These are phyloP conservation scores for Moricandia arvensis DNA, from an alignment of 345 rosid species.

Conservation along the genomic window DNA sequence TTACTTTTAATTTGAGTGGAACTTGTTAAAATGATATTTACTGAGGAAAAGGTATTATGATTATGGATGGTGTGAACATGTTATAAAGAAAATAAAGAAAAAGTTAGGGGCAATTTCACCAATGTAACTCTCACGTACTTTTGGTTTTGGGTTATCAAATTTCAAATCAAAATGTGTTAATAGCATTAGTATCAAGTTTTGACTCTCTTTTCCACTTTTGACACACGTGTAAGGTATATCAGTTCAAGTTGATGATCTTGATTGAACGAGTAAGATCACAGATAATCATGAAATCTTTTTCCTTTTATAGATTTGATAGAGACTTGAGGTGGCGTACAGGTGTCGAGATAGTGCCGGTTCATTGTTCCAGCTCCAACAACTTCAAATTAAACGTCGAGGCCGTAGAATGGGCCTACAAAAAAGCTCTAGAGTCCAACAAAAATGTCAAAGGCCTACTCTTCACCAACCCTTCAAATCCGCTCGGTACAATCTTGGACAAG, in stretches of 20 bases:
- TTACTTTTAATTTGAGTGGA: background rate
- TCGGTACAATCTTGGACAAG: conserved; percentile 59
- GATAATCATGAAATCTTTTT: background rate
- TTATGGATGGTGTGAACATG: background rate
- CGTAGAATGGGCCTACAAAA: conserved; percentile 54
- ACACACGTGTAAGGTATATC: conserved; percentile 26
- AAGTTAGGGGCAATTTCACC: conserved; percentile 11
- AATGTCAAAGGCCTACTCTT: conserved; percentile 73
- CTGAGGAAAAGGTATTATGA: too few species aligned
- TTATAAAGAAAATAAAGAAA: background rate
- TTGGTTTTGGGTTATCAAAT: conserved; percentile 22
- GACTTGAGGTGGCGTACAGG: conserved; percentile 90
- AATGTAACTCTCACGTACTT: conserved; percentile 22
- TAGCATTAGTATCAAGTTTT: conserved; percentile 19
- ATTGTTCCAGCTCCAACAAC: conserved; percentile 64
- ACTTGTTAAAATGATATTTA: background rate
- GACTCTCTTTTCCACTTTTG: conserved; percentile 4
- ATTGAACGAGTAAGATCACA: background rate
- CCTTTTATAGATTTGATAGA: conserved; percentile 58
- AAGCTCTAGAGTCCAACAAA: conserved; percentile 46
- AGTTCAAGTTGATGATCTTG: background rate
- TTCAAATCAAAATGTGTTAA: conserved; percentile 30
- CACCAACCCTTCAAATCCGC: conserved; percentile 87
- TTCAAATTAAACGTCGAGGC: conserved; percentile 56
- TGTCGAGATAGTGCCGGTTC: conserved; percentile 57